phyloP scores from a whole-genome alignment of 2,329 filamentous ascomycete species.

The Hymenoscyphus infarciens region DNA sequence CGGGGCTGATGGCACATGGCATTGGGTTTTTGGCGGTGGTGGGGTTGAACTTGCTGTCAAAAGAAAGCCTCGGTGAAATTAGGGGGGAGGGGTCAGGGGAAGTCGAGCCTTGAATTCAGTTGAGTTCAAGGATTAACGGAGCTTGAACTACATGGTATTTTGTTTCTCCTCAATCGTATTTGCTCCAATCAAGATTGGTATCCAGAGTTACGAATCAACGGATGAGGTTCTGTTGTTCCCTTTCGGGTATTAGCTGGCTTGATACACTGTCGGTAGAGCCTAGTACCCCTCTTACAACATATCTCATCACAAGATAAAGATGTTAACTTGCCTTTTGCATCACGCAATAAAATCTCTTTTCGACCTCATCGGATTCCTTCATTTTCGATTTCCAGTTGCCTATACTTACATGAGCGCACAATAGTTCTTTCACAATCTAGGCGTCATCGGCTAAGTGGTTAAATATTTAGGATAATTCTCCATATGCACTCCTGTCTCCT shows the following conservation, averaged over 20 bases:
- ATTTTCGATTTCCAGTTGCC: not conserved
- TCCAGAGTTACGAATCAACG: not conserved
- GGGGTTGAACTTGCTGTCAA: not conserved
- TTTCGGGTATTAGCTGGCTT: not conserved
- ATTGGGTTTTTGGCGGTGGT: not conserved
- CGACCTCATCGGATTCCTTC: not conserved
- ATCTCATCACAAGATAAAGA: no score
- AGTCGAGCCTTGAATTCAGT: no score
- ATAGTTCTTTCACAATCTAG: not conserved
- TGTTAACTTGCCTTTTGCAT: not conserved
- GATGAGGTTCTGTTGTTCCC: not conserved
- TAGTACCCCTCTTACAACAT: no score
- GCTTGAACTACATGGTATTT: not conserved
- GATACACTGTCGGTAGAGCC: no score
- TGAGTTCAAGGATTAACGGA: no score
- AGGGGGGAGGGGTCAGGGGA: no score
- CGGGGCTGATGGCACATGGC: constrained; percentile 1
- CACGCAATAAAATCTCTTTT: not conserved
- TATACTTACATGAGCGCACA: not conserved
- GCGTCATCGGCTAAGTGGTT: not conserved
- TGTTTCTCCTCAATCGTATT: not conserved
- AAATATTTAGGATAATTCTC: not conserved
- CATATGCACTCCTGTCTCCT: not conserved
- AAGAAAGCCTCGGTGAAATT: not conserved
- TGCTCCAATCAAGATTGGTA: not conserved